These are phyloP conservation scores for Populus hybrid DNA, from an alignment of 441 rosid species.

Conservation along the genomic window DNA sequence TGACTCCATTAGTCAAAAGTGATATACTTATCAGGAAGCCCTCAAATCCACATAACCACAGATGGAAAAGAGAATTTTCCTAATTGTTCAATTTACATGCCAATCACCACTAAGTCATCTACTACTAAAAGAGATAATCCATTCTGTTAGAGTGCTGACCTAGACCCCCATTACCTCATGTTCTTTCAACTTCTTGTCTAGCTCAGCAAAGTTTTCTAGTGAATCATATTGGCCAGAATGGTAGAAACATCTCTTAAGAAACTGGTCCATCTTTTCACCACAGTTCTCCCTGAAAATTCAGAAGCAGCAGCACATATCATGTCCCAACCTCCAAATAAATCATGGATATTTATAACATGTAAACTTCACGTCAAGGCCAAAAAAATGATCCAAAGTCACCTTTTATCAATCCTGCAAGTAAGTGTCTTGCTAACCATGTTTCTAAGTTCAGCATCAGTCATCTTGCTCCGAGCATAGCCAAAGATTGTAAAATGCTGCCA, in stretches of 20 bases:
- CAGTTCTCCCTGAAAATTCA: conserved; percentile 68
- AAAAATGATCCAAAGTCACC: conserved; percentile 37
- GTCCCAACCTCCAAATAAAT: background rate
- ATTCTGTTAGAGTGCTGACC: background rate
- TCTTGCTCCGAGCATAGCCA: conserved; percentile 93
- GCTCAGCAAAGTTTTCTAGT: conserved; percentile 59
- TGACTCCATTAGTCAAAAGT: background rate
- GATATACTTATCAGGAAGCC: background rate
- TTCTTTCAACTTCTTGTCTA: conserved; percentile 71
- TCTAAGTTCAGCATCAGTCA: conserved; percentile 91
- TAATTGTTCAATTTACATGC: background rate
- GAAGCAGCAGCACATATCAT: conserved; percentile 19
- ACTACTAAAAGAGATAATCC: background rate
- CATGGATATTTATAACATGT: background rate
- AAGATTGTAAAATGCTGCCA: conserved; percentile 82
- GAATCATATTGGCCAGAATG: conserved; percentile 94
- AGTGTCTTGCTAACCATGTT: conserved; percentile 86
- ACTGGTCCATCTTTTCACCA: conserved; percentile 79
- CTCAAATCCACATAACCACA: background rate
- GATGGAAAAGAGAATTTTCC: background rate
- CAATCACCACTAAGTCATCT: background rate
- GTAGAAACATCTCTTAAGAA: conserved; percentile 91
- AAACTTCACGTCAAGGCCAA: background rate
- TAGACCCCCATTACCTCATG: conserved; percentile 59
- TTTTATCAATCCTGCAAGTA: conserved; percentile 88